Evolutionary conservation across 2,329 filamentous ascomycete species (phyloP).

Genomic region (Pseudocercospora musae): DNA sequence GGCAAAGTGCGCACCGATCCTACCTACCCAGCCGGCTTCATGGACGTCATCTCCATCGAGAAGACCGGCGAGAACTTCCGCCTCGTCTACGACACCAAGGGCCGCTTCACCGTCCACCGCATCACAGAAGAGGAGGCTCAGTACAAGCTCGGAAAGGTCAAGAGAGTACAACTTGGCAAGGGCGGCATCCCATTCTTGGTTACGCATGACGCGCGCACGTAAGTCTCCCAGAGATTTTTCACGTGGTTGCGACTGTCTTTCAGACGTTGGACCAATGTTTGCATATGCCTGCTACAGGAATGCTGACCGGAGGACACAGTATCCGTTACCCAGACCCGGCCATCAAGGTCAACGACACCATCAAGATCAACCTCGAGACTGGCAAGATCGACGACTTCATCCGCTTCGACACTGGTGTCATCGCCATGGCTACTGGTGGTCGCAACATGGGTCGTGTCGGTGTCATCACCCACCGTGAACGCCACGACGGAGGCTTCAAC

Average conservation of each 20-base stretch:
- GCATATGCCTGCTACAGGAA: slow-evolving; percentile 49
- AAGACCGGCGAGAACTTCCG: slow-evolving; percentile 99
- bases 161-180: slow-evolving; percentile 98
- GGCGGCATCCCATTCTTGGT: slow-evolving; percentile 99
- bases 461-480: slow-evolving; percentile 99
- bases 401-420: slow-evolving; percentile 96
- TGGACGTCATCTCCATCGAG: slow-evolving; percentile 99
- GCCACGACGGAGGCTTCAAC: slow-evolving; percentile 99
- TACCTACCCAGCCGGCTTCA: slow-evolving; percentile 97
- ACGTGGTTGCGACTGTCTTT: slow-evolving; percentile 68
- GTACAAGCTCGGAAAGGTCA: slow-evolving; percentile 99
- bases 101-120: slow-evolving; percentile 99
- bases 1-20: slow-evolving; percentile 98
- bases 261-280: slow-evolving; percentile 99
- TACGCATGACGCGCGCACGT: slow-evolving; percentile 99
- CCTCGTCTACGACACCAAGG: slow-evolving; percentile 99
- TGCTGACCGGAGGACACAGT: slow-evolving; percentile 52
- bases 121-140: slow-evolving; percentile 98
- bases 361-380: slow-evolving; percentile 96
- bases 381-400: slow-evolving; percentile 99
- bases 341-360: slow-evolving; percentile 99
- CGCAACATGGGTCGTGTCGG: slow-evolving; percentile 99
- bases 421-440: slow-evolving; percentile 98
- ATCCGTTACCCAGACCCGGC: slow-evolving; percentile 98
- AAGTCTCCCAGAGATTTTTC: slow-evolving; percentile 64